A percentile compares a stretch with the other conserved stretches of the same genome.
Evolutionary conservation across 83 land plant species (phyloP).

Genomic region (Picea abies): DNA sequence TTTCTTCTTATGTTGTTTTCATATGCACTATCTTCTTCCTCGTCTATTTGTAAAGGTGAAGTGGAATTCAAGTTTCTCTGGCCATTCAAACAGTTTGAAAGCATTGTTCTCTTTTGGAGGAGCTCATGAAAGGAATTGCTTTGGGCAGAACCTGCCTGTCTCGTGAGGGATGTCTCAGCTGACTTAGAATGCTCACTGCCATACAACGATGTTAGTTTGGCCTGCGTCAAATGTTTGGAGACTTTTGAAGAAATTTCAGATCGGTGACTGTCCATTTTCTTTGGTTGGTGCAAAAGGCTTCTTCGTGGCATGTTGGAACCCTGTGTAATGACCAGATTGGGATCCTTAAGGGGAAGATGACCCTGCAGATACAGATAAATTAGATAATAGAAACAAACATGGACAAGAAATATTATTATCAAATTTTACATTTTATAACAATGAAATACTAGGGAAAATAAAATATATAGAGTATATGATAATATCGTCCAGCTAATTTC

Average conservation of each 20-base stretch:
- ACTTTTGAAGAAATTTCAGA: conserved; percentile 26
- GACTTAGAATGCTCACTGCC: conserved; percentile 34
- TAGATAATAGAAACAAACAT: neutral
- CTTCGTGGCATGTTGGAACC: neutral
- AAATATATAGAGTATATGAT: neutral
- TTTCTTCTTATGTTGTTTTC: conserved; percentile 26
- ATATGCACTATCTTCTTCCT: conserved; percentile 34
- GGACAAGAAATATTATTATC: neutral
- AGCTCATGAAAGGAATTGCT: conserved; percentile 26
- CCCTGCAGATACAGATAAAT: conserved; percentile 8
- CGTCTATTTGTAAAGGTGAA: conserved; percentile 23
- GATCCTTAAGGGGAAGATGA: neutral
- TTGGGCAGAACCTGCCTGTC: conserved; percentile 8
- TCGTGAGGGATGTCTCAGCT: conserved; percentile 28
- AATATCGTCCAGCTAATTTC: neutral
- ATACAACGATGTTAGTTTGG: conserved; percentile 68
- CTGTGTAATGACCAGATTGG: neutral
- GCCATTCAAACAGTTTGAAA: conserved; percentile 7
- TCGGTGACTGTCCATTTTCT: conserved; percentile 19
- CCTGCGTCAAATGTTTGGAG: conserved; percentile 47
- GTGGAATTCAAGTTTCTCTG: neutral
- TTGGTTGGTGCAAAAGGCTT: conserved; percentile 15
- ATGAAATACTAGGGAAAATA: neutral
- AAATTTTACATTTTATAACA: neutral
- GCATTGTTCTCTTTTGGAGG: conserved; percentile 23